These are phyloP conservation scores for Thermomyces lanuginosus DNA, from an alignment of 2,329 filamentous ascomycete genomes.

Conservation along the genomic window DNA sequence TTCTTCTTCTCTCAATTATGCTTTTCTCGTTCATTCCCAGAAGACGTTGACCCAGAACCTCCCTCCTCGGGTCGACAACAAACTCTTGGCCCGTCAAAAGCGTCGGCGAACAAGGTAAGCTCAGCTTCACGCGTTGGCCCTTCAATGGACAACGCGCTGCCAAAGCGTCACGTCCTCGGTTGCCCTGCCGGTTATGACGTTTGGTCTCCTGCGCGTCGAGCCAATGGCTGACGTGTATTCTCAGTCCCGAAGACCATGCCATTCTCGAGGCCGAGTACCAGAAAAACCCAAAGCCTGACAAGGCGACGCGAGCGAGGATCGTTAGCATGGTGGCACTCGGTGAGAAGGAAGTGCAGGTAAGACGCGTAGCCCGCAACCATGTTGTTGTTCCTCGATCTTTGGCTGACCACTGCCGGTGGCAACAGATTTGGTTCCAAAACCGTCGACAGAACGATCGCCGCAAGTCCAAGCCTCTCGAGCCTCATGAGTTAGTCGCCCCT, in stretches of 20 bases:
- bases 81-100: conserved; percentile 43
- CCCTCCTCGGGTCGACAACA: conserved; percentile 43
- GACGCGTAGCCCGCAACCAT: too few relatives aligned
- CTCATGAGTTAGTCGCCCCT: conserved; percentile 49
- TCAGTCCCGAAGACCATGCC: conserved; percentile 71
- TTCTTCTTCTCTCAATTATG: conserved; percentile 27
- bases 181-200: too few relatives aligned
- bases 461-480: conserved; percentile 67
- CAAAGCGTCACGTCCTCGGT: too few relatives aligned
- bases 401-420: conserved; percentile 2
- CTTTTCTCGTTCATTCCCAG: conserved; percentile 45
- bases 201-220: neutral
- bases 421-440: conserved; percentile 94
- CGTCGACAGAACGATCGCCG: conserved; percentile 81
- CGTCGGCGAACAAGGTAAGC: conserved; percentile 45
- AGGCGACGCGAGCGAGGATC: conserved; percentile 67
- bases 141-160: too few relatives aligned
- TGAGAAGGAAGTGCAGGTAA: conserved; percentile 94
- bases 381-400: too few relatives aligned
- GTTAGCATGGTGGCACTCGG: conserved; percentile 73
- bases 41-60: conserved; percentile 40
- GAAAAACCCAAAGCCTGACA: conserved; percentile 79
- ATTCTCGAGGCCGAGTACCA: conserved; percentile 75
- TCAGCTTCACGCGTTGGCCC: neutral
- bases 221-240: conserved; percentile 2